phyloP scores from a whole-genome alignment of 2,329 filamentous ascomycete genomes.

The Albifimbria verrucaria region DNA sequence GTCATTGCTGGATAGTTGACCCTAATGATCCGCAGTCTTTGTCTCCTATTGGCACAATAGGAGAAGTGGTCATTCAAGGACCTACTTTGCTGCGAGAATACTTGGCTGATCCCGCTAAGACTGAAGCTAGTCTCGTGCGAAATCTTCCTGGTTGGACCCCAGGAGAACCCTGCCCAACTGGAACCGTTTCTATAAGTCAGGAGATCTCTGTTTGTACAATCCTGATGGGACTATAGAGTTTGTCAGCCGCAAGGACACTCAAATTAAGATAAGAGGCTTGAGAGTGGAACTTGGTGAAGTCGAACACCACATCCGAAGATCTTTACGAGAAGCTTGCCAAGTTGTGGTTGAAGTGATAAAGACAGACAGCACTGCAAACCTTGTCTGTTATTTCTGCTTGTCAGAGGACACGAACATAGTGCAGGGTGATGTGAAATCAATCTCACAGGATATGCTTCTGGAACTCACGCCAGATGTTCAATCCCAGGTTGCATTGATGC shows the following conservation, averaged over 20 bases:
- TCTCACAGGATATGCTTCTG: not conserved
- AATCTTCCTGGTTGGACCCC: constrained; percentile 8
- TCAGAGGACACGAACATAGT: too few species aligned
- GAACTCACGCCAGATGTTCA: not conserved
- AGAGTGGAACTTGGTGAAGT: constrained; percentile 40
- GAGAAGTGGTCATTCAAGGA: constrained; percentile 16
- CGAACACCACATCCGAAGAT: constrained; percentile 2
- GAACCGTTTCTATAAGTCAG: constrained; percentile 11
- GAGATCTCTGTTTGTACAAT: constrained; percentile 13
- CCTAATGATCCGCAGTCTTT: constrained; percentile 10
- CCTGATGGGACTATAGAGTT: constrained; percentile 33
- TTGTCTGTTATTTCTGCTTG: not conserved
- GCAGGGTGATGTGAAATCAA: too few species aligned
- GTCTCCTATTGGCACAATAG: constrained; percentile 10
- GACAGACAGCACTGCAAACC: not conserved
- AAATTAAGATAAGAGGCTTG: constrained; percentile 21
- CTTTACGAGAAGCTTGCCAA: not conserved
- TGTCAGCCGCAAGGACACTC: not conserved
- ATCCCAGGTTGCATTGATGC: not conserved
- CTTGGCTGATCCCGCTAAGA: constrained; percentile 15
- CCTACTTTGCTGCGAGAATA: constrained; percentile 20
- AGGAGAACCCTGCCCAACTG: not conserved
- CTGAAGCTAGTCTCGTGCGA: constrained; percentile 16
- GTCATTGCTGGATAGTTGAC: constrained; percentile 13
- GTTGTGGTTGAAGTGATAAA: not conserved